A percentile compares a stretch with the other conserved stretches of the same genome.
Evolutionary conservation across 2,329 filamentous ascomycete species (phyloP).

Genomic region (Metarhizium brunneum): DNA sequence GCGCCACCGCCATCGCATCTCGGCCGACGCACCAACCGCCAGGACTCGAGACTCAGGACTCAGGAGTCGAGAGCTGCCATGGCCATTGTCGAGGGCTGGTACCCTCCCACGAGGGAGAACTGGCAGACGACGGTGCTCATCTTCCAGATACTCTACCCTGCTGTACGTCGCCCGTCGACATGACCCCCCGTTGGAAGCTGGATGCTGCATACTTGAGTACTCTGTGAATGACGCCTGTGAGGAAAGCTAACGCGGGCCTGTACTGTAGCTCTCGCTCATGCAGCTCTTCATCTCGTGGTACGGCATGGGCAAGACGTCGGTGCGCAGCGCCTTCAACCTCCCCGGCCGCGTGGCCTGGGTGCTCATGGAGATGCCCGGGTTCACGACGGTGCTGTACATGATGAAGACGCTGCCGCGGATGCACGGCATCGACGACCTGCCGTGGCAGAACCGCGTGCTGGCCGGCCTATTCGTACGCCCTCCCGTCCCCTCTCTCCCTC

Average conservation of each 20-base stretch:
- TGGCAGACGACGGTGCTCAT: constrained; percentile 42
- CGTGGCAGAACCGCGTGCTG: constrained; percentile 71
- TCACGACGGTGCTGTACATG: constrained; percentile 69
- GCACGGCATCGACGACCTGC: constrained; percentile 49
- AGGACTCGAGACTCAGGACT: too few species aligned
- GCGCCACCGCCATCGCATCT: too few species aligned
- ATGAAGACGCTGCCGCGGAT: constrained; percentile 58
- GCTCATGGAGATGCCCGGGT: constrained; percentile 76
- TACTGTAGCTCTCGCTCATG: constrained; percentile 51
- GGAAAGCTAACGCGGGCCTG: not conserved
- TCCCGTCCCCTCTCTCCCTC: not conserved
- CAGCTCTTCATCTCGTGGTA: constrained; percentile 80
- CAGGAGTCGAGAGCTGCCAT: constrained; percentile 17
- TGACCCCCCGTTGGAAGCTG: too few species aligned
- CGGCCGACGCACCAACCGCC: too few species aligned
- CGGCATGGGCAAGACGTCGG: constrained; percentile 86
- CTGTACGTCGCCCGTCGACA: constrained; percentile 26
- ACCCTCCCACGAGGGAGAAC: constrained; percentile 49
- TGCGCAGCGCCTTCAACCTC: constrained; percentile 67
- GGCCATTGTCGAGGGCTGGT: constrained; percentile 42
- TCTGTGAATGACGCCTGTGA: too few species aligned
- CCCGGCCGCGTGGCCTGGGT: constrained; percentile 83
- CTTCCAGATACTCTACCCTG: constrained; percentile 44
- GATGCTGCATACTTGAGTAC: too few species aligned
- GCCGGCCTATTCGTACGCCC: constrained; percentile 52